These are phyloP conservation scores for Pichia thaimueangensis DNA, from an alignment of 805 yeast species.

Conservation along the genomic window DNA sequence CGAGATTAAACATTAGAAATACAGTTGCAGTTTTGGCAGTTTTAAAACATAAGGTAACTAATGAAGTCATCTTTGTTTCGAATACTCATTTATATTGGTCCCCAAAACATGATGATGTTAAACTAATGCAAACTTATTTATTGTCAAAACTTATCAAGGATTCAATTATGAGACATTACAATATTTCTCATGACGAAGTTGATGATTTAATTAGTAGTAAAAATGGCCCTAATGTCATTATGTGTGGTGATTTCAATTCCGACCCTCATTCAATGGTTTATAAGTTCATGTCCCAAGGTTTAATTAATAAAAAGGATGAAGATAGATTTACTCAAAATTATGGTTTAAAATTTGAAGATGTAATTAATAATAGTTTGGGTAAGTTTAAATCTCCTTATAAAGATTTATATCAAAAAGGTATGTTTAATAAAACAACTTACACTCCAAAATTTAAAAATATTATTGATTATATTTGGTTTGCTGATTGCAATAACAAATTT, in stretches of 20 bases:
- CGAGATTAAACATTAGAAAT: constrained; percentile 40
- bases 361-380: constrained; percentile 12
- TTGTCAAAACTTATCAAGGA: constrained; percentile 30
- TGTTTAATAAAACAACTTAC: constrained; percentile 36
- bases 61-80: constrained; percentile 38
- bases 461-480: constrained; percentile 54
- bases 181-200: constrained; percentile 5
- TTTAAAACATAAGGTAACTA: constrained; percentile 37
- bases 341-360: constrained; percentile 9
- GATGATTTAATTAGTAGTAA: constrained; percentile 6
- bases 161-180: constrained; percentile 23
- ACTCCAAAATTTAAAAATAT: constrained; percentile 45
- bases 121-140: constrained; percentile 45
- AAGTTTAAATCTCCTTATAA: constrained; percentile 26
- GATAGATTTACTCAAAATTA: constrained; percentile 17
- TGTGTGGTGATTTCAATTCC: constrained; percentile 56
- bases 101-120: constrained; percentile 46
- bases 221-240: constrained; percentile 31
- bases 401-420: constrained; percentile 17
- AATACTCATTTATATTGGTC: constrained; percentile 61
- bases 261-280: constrained; percentile 43
- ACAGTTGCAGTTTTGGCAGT: constrained; percentile 52
- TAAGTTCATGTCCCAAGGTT: constrained; percentile 33
- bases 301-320: constrained; percentile 16
- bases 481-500: constrained; percentile 23